These are phyloP conservation scores for Aquanectria penicillioides DNA, from an alignment of 2,329 filamentous ascomycete species.

Conservation along the genomic window DNA sequence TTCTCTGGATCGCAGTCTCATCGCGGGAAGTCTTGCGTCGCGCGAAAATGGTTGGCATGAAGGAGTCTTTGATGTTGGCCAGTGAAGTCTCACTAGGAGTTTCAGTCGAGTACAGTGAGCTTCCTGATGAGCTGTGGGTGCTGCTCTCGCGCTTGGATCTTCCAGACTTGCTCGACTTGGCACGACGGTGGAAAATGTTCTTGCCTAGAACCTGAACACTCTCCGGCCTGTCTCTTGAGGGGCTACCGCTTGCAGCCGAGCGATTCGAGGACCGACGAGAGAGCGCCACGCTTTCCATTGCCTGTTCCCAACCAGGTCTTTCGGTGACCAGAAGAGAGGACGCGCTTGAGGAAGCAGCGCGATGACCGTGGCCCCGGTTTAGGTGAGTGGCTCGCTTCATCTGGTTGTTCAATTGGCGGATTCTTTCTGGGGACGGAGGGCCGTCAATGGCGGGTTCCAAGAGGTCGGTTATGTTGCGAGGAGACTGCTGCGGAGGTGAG, in stretches of 20 bases:
- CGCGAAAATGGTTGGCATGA: constrained; percentile 62
- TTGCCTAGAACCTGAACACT: constrained; percentile 69
- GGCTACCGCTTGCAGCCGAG: constrained; percentile 63
- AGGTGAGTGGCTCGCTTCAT: constrained; percentile 63
- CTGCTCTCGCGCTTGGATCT: constrained; percentile 57
- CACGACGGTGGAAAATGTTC: constrained; percentile 66
- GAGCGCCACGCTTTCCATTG: constrained; percentile 58
- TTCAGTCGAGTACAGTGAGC: constrained; percentile 61
- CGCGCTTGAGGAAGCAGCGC: constrained; percentile 63
- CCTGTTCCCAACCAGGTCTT: constrained; percentile 60
- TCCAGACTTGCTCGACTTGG: constrained; percentile 55
- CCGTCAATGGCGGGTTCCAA: constrained; percentile 69
- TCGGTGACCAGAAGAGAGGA: constrained; percentile 60
- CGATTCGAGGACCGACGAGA: constrained; percentile 66
- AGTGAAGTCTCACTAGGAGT: constrained; percentile 46
- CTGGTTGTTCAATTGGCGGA: constrained; percentile 68
- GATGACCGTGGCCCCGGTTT: constrained; percentile 44
- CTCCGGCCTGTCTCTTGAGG: constrained; percentile 64
- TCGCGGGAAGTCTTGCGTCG: constrained; percentile 56
- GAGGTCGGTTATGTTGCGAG: constrained; percentile 52
- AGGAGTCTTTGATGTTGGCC: constrained; percentile 52
- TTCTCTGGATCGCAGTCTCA: constrained; percentile 47
- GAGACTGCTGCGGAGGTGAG: constrained; percentile 29
- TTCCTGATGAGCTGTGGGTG: constrained; percentile 57
- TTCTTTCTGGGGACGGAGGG: constrained; percentile 68